Conservation (phyloP, 2,329 filamentous ascomycete genomes). For the Penicillium italicum region DNA sequence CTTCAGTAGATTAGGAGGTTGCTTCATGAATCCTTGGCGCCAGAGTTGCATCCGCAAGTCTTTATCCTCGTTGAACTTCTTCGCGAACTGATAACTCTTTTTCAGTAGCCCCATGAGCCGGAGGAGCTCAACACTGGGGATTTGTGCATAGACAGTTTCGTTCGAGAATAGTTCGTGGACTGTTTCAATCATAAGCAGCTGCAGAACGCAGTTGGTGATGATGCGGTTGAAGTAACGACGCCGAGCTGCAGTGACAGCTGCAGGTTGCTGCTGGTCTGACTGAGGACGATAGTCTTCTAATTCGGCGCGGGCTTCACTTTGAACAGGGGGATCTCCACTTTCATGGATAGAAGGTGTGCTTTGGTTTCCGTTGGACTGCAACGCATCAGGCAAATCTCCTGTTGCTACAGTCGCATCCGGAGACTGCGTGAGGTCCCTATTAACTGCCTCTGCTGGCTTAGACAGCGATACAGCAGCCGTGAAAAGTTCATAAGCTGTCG, state of each 20-base stretch:
- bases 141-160: constrained; percentile 87
- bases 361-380: constrained; percentile 30
- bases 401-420: constrained; percentile 22
- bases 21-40: constrained; percentile 99
- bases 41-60: constrained; percentile 91
- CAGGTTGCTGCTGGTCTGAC: constrained; percentile 75
- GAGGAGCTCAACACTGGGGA: constrained; percentile 83
- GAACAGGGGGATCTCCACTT: constrained; percentile 34
- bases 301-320: constrained; percentile 38
- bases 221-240: constrained; percentile 98
- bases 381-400: constrained; percentile 22
- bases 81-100: constrained; percentile 93
- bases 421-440: constrained; percentile 23
- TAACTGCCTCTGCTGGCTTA: constrained; percentile 32
- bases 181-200: constrained; percentile 98
- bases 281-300: constrained; percentile 87
- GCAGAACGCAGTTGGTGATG: constrained; percentile 95
- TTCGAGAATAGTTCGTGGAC: constrained; percentile 99
- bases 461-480: constrained; percentile 64
- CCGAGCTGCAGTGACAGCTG: constrained; percentile 88
- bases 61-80: constrained; percentile 96
- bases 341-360: constrained; percentile 32
- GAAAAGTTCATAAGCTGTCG: constrained; percentile 92
- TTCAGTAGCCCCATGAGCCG: constrained; percentile 92
- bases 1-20: constrained; percentile 94